Evolutionary conservation across 768 basidiomycete species (phyloP).

Genomic region (Amanita jacksonii): DNA sequence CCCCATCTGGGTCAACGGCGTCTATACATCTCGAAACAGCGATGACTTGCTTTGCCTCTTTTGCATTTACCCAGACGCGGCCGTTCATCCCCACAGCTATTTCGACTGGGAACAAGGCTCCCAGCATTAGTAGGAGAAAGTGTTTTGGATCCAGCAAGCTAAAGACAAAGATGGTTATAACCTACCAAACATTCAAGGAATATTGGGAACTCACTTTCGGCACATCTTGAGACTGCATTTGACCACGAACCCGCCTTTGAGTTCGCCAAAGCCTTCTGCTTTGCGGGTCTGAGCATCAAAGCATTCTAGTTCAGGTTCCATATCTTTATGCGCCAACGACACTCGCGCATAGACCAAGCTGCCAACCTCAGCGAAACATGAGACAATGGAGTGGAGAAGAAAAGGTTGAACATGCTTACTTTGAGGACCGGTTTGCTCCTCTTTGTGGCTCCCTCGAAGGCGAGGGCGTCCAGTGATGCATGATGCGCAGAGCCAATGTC

Average conservation of each 20-base stretch:
- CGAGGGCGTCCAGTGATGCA: conserved; percentile 79
- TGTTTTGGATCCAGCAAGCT: conserved; percentile 77
- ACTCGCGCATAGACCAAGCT: conserved; percentile 87
- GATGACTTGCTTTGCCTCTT: conserved; percentile 65
- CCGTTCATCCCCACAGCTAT: conserved; percentile 88
- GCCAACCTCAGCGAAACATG: conserved; percentile 55
- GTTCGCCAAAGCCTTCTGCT: conserved; percentile 86
- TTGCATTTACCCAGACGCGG: conserved; percentile 79
- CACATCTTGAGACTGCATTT: conserved; percentile 79
- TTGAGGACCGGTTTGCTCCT: conserved; percentile 91
- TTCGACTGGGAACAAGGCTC: conserved; percentile 78
- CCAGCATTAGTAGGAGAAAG: conserved; percentile 75
- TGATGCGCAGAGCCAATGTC: conserved; percentile 88
- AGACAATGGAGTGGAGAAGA: background rate
- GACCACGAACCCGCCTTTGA: conserved; percentile 82
- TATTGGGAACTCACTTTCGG: conserved; percentile 54
- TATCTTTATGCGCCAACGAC: conserved; percentile 90
- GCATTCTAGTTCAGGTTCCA: conserved; percentile 97
- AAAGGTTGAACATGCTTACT: conserved; percentile 29
- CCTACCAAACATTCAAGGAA: conserved; percentile 5
- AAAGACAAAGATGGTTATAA: conserved; percentile 6
- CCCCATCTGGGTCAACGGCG: conserved; percentile 67
- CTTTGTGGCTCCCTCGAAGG: conserved; percentile 95
- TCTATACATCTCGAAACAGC: conserved; percentile 73
- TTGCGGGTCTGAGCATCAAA: conserved; percentile 91